Conservation (phyloP, 129 eudicot genomes). For the Helianthus tuberosus region DNA sequence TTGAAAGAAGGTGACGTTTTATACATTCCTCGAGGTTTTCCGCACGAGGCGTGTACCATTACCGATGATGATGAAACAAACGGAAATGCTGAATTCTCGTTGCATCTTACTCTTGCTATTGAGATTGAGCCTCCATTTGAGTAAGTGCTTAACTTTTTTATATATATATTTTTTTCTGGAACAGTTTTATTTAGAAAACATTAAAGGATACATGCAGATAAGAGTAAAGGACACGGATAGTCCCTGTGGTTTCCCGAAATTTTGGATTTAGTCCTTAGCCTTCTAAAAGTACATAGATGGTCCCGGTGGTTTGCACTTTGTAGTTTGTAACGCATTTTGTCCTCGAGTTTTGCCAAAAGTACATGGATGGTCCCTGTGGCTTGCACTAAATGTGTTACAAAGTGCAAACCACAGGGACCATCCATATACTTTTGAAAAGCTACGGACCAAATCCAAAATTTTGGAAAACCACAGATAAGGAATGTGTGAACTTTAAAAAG, state of each 20-base stretch:
- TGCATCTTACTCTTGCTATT: slow-evolving; percentile 84
- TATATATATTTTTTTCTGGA: neutral
- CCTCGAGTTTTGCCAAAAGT: too few species aligned
- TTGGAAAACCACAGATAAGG: too few species aligned
- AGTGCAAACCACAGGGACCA: too few species aligned
- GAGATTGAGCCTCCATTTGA: slow-evolving; percentile 94
- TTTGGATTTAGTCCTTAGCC: too few species aligned
- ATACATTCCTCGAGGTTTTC: slow-evolving; percentile 88
- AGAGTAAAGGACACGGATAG: neutral
- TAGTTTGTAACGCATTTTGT: too few species aligned
- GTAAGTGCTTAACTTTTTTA: slow-evolving; percentile 49
- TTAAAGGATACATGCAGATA: neutral
- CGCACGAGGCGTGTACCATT: slow-evolving; percentile 74
- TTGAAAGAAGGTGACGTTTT: slow-evolving; percentile 85
- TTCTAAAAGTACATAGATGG: too few species aligned
- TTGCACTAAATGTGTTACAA: too few species aligned
- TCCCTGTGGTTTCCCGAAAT: neutral
- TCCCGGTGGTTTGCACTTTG: too few species aligned
- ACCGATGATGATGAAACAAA: slow-evolving; percentile 30
- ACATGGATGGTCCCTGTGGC: too few species aligned
- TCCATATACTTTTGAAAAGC: too few species aligned
- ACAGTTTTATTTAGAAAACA: neutral
- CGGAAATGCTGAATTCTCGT: slow-evolving; percentile 44
- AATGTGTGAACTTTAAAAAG: too few species aligned
- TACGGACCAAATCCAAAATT: too few species aligned